A percentile compares a stretch with the other conserved stretches of the same genome.
Evolutionary conservation across 495 filamentous ascomycete species (phyloP).

Genomic region (Penicillium verhagenii): DNA sequence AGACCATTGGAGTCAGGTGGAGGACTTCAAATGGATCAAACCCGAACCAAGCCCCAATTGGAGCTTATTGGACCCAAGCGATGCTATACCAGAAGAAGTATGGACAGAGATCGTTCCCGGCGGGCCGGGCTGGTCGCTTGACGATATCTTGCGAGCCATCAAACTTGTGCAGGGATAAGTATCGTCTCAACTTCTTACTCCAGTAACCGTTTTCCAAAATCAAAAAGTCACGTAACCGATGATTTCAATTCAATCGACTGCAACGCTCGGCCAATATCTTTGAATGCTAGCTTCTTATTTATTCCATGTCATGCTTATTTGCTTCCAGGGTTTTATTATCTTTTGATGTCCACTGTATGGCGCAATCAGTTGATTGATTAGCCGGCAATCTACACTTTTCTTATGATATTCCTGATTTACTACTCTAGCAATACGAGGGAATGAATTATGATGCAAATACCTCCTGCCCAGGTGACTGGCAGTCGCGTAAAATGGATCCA

Average conservation of each 20-base stretch:
- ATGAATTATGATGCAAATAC: not conserved
- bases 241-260: not conserved
- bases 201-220: not conserved
- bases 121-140: conserved; percentile 57
- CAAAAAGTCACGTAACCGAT: not conserved
- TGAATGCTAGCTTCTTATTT: not conserved
- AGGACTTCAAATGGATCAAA: conserved; percentile 98
- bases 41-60: conserved; percentile 85
- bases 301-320: not conserved
- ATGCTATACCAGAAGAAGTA: conserved; percentile 59
- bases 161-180: conserved; percentile 37
- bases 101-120: conserved; percentile 73
- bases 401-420: not conserved
- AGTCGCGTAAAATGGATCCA: no score
- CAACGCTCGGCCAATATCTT: not conserved
- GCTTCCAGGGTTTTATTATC: not conserved
- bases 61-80: conserved; percentile 60
- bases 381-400: not conserved
- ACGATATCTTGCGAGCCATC: conserved; percentile 65
- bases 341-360: not conserved
- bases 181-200: not conserved
- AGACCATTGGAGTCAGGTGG: conserved; percentile 84
- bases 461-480: no score
- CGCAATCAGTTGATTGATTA: not conserved
- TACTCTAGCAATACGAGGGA: not conserved